Evolutionary conservation across 1,284 basidiomycete species (phyloP), one percentile per base, ranked within the genome.

Genomic region (Ceratobasidium sp.): DNA sequence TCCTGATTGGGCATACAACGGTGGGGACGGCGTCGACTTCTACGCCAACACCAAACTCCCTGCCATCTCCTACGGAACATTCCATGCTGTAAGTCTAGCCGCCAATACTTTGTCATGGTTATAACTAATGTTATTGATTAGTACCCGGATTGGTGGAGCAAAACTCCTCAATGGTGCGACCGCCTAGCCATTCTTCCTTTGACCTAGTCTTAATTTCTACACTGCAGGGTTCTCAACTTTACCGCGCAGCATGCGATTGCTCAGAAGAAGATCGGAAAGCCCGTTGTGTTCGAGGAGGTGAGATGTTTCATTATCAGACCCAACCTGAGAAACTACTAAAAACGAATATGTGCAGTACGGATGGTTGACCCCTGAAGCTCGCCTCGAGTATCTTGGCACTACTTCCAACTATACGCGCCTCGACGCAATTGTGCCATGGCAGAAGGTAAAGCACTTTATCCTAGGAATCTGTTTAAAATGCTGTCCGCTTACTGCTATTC

Each of bases 221-320:
- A 40, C 28, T 52, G 2, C 46, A 74, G 79, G 79, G 79, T 68
- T 23, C 70, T 75, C 23, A 68, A 80, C 56, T 80, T 76, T 28
- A 80, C 77, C 17, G 65, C 52, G 28, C 78, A 78, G 42, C 80
- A 81, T 67, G 78, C 50, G 17, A 69, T 77, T 26, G 54, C 77
- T 26, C 76, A 78, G 59, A 70, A 78, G 64, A 81, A 81, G 57
- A 71, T 80, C 52, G 75, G 69, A 3, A 81, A 81, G 68, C 80
- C 80, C 23, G 78, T 81, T n/a, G 74, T 81, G 17, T 70, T 77
- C 7, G 80, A 81, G 33, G 80, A 81, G 78, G 79, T 80, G 33
- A 48, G 73, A 42, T n/a, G 38, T 15, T 38, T 13, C 28, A 44
- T 40, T 4, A 17, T 28, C 20, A 26, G 26, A 6, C 28, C 15